phyloP scores from a whole-genome alignment of 2,329 filamentous ascomycete genomes.

The Metarhizium guizhouense region DNA sequence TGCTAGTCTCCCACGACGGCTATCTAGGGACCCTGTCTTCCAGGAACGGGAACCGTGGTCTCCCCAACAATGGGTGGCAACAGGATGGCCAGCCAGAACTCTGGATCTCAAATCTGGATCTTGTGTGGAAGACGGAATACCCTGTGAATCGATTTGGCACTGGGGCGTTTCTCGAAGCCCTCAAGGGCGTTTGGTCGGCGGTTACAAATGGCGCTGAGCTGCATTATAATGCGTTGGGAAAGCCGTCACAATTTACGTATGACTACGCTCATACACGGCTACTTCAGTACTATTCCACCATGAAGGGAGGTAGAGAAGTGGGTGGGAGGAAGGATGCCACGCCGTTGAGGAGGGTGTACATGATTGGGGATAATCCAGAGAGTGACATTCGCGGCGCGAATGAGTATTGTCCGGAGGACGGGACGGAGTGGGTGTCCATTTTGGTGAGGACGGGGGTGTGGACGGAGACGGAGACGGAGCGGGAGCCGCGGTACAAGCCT shows the following conservation, averaged over 20 bases:
- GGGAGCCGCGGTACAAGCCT: conserved; percentile 50
- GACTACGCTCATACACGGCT: conserved; percentile 68
- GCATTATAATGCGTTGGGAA: conserved; percentile 64
- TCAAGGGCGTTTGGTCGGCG: conserved; percentile 71
- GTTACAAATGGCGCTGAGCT: conserved; percentile 57
- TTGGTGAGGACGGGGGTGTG: conserved; percentile 78
- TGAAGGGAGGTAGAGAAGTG: conserved; percentile 12
- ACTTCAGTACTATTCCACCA: conserved; percentile 36
- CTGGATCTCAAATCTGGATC: conserved; percentile 84
- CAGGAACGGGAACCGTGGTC: conserved; percentile 55
- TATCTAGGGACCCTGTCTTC: conserved; percentile 70
- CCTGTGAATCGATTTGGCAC: conserved; percentile 83
- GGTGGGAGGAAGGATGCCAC: conserved; percentile 37
- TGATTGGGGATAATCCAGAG: conserved; percentile 86
- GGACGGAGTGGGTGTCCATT: conserved; percentile 68
- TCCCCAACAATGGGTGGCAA: conserved; percentile 73
- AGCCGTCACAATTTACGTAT: conserved; percentile 72
- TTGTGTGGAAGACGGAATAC: conserved; percentile 82
- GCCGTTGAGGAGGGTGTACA: conserved; percentile 71
- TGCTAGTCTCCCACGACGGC: conserved; percentile 71
- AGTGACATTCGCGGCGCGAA: conserved; percentile 89
- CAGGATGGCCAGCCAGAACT: conserved; percentile 70
- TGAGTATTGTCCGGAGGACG: conserved; percentile 54
- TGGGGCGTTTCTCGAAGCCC: conserved; percentile 76
- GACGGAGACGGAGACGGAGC: conserved; percentile 27